phyloP scores from a whole-genome alignment of 2,329 filamentous ascomycete species.

The Aspergillus oerlinghausenensis region DNA sequence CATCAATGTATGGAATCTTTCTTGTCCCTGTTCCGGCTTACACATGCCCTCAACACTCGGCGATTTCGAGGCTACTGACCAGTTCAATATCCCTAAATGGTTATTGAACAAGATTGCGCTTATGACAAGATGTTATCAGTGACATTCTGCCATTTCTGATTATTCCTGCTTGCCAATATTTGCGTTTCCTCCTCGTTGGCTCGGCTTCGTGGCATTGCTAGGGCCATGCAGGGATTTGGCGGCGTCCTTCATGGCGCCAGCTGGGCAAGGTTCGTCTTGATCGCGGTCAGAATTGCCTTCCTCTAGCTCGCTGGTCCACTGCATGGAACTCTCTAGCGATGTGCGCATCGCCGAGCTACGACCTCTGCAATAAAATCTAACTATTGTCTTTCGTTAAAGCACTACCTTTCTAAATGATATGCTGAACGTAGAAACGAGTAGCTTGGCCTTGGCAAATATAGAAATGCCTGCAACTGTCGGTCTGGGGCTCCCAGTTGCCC shows the following conservation, averaged over 20 bases:
- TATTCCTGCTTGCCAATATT: constrained; percentile 7
- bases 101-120: constrained; percentile 10
- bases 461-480: neutral
- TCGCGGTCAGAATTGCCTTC: neutral
- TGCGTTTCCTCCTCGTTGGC: neutral
- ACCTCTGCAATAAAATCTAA: constrained; percentile 3
- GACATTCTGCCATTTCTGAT: constrained; percentile 6
- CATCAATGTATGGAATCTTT: constrained; percentile 4
- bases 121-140: constrained; percentile 10
- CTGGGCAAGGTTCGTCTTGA: neutral
- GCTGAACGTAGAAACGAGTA: neutral
- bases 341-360: neutral
- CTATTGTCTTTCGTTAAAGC: constrained; percentile 4
- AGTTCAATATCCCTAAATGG: constrained; percentile 9
- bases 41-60: constrained; percentile 3
- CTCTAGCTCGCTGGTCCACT: neutral
- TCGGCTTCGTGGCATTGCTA: constrained; percentile 9
- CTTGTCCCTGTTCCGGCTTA: constrained; percentile 6
- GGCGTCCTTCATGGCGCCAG: neutral
- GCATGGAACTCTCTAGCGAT: neutral
- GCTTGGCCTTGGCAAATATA: neutral
- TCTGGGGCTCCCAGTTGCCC: neutral
- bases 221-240: constrained; percentile 5
- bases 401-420: neutral
- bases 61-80: constrained; percentile 8